Percentiles rank a stretch among this genome's conserved stretches.
Conservation (phyloP, 805 yeast genomes). For the Wickerhamomyces canadensis region DNA sequence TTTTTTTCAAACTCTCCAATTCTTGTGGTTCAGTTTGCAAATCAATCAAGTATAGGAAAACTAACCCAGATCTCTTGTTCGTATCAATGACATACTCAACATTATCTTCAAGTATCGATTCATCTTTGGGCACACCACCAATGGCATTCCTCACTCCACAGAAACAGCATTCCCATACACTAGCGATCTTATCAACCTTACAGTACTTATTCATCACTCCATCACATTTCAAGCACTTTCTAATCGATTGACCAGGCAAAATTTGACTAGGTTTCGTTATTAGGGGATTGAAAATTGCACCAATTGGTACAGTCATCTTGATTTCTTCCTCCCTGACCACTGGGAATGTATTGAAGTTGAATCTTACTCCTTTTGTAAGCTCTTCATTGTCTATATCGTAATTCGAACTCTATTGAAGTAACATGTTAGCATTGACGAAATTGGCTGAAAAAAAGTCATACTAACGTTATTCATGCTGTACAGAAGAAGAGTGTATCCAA, state of each 20-base stretch:
- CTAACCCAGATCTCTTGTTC: slow-evolving; percentile 72
- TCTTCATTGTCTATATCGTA: slow-evolving; percentile 45
- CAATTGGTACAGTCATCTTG: slow-evolving; percentile 84
- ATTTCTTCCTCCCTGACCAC: slow-evolving; percentile 84
- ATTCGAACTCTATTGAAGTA: background rate
- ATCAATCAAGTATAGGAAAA: slow-evolving; percentile 77
- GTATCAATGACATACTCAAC: slow-evolving; percentile 69
- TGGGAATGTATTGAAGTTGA: slow-evolving; percentile 82
- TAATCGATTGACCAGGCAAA: slow-evolving; percentile 47
- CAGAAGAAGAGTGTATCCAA: too few species aligned
- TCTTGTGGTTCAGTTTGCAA: slow-evolving; percentile 82
- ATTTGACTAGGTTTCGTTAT: slow-evolving; percentile 51
- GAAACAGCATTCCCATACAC: slow-evolving; percentile 77
- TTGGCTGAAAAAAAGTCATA: too few species aligned
- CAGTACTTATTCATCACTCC: slow-evolving; percentile 83
- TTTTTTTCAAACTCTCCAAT: slow-evolving; percentile 66
- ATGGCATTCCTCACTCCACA: slow-evolving; percentile 71
- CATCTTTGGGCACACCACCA: slow-evolving; percentile 54
- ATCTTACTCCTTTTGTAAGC: slow-evolving; percentile 53
- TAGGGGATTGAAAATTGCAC: slow-evolving; percentile 86
- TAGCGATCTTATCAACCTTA: slow-evolving; percentile 65
- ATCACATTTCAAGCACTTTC: slow-evolving; percentile 71
- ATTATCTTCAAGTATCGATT: slow-evolving; percentile 62
- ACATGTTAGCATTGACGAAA: too few species aligned
- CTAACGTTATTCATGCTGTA: too few species aligned